Evolutionary conservation across 78 protist genomes (phyloP).

Genomic region (Guillardia theta): DNA sequence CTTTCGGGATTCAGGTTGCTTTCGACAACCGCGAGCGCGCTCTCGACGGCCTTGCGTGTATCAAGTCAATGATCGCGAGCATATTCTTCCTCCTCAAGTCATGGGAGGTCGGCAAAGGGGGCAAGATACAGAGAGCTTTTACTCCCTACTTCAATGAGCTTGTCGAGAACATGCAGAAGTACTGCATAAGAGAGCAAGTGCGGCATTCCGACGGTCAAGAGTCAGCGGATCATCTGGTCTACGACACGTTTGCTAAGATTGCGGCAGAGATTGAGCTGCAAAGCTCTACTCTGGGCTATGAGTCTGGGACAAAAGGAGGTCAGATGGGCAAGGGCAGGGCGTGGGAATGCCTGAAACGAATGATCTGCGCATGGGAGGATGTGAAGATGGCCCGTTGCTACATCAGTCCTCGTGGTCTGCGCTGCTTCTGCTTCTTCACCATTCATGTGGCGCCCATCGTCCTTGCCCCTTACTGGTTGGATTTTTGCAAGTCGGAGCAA

Average conservation of each 20-base stretch:
- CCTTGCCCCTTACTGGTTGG: neutral
- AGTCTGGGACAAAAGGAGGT: neutral
- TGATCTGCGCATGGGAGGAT: neutral
- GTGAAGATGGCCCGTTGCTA: neutral
- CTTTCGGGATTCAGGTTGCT: neutral
- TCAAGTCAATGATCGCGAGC: neutral
- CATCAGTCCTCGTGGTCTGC: neutral
- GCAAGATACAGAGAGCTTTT: neutral
- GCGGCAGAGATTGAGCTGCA: neutral
- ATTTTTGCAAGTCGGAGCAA: neutral
- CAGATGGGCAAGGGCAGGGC: neutral
- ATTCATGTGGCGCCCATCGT: neutral
- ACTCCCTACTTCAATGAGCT: neutral
- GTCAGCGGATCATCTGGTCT: neutral
- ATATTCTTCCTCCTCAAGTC: neutral
- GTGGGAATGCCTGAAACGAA: neutral
- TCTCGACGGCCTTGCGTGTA: neutral
- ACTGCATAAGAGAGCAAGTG: neutral
- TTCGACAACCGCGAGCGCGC: neutral
- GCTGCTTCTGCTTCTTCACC: neutral
- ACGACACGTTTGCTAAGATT: neutral
- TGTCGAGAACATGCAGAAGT: neutral
- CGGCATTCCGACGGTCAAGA: neutral
- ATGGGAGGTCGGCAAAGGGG: neutral
- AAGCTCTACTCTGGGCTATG: neutral